Percentiles rank a stretch among this genome's conserved stretches.
These are phyloP conservation scores for Kluyveromyces aestuarii DNA, from an alignment of 805 yeast genomes.

Conservation along the genomic window DNA sequence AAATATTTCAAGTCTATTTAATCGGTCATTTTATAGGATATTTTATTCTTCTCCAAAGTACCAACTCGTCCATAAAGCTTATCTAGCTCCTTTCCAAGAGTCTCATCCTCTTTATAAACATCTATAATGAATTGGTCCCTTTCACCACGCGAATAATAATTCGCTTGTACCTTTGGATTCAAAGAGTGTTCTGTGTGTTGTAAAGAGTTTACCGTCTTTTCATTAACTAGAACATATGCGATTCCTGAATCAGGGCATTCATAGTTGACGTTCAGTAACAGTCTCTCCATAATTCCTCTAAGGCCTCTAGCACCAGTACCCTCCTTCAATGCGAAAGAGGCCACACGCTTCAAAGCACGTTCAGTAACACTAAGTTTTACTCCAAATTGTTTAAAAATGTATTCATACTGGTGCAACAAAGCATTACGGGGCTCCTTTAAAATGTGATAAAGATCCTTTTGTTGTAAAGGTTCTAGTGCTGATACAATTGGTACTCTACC, in stretches of 20 bases:
- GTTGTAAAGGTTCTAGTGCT: conserved; percentile 38
- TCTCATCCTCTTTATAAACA: conserved; percentile 34
- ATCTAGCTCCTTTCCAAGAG: conserved; percentile 29
- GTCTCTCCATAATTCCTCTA: conserved; percentile 44
- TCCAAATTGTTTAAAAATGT: conserved; percentile 44
- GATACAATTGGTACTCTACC: conserved; percentile 52
- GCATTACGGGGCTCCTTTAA: conserved; percentile 50
- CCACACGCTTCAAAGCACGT: conserved; percentile 39
- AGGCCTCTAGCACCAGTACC: conserved; percentile 59
- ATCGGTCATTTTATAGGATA: background rate
- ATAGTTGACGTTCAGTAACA: conserved; percentile 42
- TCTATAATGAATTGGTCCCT: conserved; percentile 33
- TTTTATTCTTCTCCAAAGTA: conserved; percentile 11
- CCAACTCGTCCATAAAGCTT: conserved; percentile 23
- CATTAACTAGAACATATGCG: conserved; percentile 40
- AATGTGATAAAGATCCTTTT: conserved; percentile 39
- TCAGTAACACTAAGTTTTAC: conserved; percentile 41
- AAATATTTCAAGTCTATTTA: conserved; percentile 5
- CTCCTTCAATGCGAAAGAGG: conserved; percentile 39
- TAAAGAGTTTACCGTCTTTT: conserved; percentile 34
- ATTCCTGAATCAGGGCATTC: conserved; percentile 53
- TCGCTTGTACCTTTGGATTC: conserved; percentile 29
- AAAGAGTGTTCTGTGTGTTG: conserved; percentile 26
- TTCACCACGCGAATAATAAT: conserved; percentile 39
- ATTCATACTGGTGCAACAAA: conserved; percentile 42